Percentiles rank a stretch among this genome's conserved stretches.
phyloP scores from a whole-genome alignment of 176 grass and related monocot species.

The Canna indica region DNA sequence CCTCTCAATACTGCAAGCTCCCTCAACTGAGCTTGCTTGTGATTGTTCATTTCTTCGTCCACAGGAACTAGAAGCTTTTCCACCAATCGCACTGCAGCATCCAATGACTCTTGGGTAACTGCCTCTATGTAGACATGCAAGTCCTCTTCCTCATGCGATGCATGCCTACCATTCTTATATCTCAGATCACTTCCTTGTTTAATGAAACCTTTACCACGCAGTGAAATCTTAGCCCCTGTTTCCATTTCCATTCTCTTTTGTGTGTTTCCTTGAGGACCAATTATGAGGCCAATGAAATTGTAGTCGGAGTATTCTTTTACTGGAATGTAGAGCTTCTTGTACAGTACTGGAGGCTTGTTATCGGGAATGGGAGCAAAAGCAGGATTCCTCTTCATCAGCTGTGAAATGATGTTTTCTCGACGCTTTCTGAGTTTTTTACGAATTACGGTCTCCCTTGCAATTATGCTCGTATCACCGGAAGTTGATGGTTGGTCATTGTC shows the following conservation, averaged over 20 bases:
- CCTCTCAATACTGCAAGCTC: slow-evolving; percentile 17
- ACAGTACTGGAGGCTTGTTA: slow-evolving; percentile 3
- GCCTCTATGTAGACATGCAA: slow-evolving; percentile 18
- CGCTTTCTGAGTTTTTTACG: not conserved
- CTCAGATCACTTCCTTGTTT: not conserved
- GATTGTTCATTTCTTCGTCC: slow-evolving; percentile 5
- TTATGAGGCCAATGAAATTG: slow-evolving; percentile 25
- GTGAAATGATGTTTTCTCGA: slow-evolving; percentile 12
- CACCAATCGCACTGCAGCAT: slow-evolving; percentile 21
- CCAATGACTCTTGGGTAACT: slow-evolving; percentile 8
- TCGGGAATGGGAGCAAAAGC: slow-evolving; percentile 1
- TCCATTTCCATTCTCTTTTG: slow-evolving; percentile 23
- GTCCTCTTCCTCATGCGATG: not conserved
- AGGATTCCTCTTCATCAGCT: slow-evolving; percentile 22
- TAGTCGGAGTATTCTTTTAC: slow-evolving; percentile 17
- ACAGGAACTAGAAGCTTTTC: slow-evolving; percentile 22
- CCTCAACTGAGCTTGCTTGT: slow-evolving; percentile 13
- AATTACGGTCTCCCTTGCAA: not conserved
- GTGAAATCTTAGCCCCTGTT: slow-evolving; percentile 14
- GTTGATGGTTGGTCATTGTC: not conserved
- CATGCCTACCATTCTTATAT: not conserved
- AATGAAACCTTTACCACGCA: slow-evolving; percentile 17
- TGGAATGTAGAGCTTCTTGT: slow-evolving; percentile 20
- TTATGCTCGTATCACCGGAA: not conserved
- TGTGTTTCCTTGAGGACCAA: slow-evolving; percentile 18